Base-by-base conservation (phyloP, 108 stramenopile genomes). In the Cyclotella atomus region DNA sequence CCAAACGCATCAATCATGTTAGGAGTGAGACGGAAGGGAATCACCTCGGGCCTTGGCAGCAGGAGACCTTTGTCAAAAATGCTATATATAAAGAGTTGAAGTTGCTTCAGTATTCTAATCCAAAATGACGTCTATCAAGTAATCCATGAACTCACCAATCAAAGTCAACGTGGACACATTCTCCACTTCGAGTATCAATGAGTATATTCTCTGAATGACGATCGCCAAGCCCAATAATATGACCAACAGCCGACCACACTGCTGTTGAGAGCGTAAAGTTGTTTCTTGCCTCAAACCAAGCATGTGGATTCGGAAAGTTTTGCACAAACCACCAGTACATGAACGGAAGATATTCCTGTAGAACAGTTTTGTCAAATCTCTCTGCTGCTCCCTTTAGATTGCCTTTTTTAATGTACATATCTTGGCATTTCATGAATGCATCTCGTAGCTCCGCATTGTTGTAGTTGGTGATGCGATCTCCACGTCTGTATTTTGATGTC, bases 181-280 rank as follows among this genome's bases (percentile, higher is more conserved):
- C 98, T 10, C 99, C 98, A 45, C 73, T 89, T 29, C 79, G 73
- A 29, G 94, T 97, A 68, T 99, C 95, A 15, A 99, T 86, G 46
- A 99, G 75, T 41, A 99, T 96, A 68, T 99, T 99, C 81, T 99
- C 99, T 12, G 97, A 91, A 60, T 99, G 99, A 29, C 99, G 90
- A 79, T 99, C 98, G 17, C 98, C 98, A 21, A 99, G 80, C 17
- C 98, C 98, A 33, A 99, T 89, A 8, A 99, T 87, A 63, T 99
- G 98, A 17, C 99, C 99, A 23, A 99, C 91, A 27, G 94, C 98
- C 7, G 95, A 92, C 97, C 97, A 97, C 1, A 94, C 95, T 14
- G 97, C 91, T 29, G 95, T 86, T 14, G 87, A 96, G 52, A 95
- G 75, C 0, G 98, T 95, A 68, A 99, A 99, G 53, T 83, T 77